Base-by-base conservation (phyloP, 176 grass and related monocot species). In the Avena insularis region DNA sequence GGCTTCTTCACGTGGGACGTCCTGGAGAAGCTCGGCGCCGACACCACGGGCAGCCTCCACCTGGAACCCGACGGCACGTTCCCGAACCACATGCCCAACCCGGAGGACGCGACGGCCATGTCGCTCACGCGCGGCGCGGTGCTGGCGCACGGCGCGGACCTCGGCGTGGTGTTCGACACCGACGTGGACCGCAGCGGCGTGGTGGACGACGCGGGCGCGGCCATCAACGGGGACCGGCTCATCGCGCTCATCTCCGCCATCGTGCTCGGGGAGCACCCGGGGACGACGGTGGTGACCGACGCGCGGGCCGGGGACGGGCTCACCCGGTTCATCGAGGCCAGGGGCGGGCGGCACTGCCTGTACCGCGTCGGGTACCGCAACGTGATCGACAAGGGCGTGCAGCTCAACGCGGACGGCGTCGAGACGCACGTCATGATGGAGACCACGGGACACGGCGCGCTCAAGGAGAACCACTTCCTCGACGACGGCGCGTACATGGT, bases 351-450 rank as follows among this genome's bases (percentile, higher is more conserved):
- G 57, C 95, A 97, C 85, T 97, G 91, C 85, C 83, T 97, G 38
- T 97, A 95, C 79, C 89, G 92, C 63, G 92, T 97, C 4, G 95
- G 95, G 5, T 97, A 97, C 82, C 86, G 92, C 36, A 97, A 97
- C 63, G 95, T 97, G 14, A 95, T 95, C 29, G 90, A 92, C 77
- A 97, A 97, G 66, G 95, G 92, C 59, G 82, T 53, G 35, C 92
- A 93, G 79, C 95, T 97, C 23, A 97, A 97, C 75, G 48, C 13
- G 2, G 91, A 95, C 16, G 91, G 95, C 20, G 79, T 93, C 0
- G 95, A 97, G 76, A 91, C 91, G 38, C 92, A 97, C 75, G 85
- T 97, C 6, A 97, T 95, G 95, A 97, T 95, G 92, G 95, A 97
- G 87, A 94, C 93, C 45, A 97, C 92, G 5, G 92, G 95, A 1